Evolutionary conservation across 1,284 basidiomycete species (phyloP), one percentile per base, ranked within the genome.

Genomic region (Ceratobasidium sp.): DNA sequence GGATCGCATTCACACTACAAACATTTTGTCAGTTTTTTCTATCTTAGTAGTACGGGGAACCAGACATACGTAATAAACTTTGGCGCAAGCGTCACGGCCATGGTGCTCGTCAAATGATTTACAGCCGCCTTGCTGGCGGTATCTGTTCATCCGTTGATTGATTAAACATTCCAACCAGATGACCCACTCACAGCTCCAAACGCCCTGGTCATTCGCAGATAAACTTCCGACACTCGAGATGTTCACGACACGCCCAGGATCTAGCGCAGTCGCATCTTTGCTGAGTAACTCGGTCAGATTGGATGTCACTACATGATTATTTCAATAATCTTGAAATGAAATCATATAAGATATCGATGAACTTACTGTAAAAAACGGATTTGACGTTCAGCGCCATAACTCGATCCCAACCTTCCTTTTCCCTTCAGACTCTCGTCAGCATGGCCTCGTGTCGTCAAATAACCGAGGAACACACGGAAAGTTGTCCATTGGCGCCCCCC

Each of bases 301-400:
- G 69, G 48, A 43, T n/a, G 30, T 53, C 16, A 48, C 48, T 14
- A 14, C 36, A 14, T 45, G 9, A n/a, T 10, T n/a, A 4, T 10
- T 12, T 45, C 43, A 8, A 8, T 45, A 45, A 45, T 9, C 18
- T 10, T 23, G 9, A 14, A 34, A 50, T 23, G 4, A 26, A 53
- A 30, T 16, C 28, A 2, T 14, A 23, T 53, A 12, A n/a, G n/a
- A n/a, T 50, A 26, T 28, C n/a, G n/a, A n/a, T 30, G 12, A 12
- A 58, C 57, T n/a, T 73, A 92, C 91, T 83, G 80, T 92, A 93
- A 77, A 92, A 94, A 41, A 91, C 83, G 74, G 88, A 87, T 82
- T 94, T 94, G 58, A 94, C 89, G 76, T 94, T 94, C 58, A 93
- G 84, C n/a, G 87, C 86, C 79, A 93, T 86, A 43, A 94, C 82